phyloP scores from a whole-genome alignment of 176 grass and related monocot species.

The Bothriochloa decipiens region DNA sequence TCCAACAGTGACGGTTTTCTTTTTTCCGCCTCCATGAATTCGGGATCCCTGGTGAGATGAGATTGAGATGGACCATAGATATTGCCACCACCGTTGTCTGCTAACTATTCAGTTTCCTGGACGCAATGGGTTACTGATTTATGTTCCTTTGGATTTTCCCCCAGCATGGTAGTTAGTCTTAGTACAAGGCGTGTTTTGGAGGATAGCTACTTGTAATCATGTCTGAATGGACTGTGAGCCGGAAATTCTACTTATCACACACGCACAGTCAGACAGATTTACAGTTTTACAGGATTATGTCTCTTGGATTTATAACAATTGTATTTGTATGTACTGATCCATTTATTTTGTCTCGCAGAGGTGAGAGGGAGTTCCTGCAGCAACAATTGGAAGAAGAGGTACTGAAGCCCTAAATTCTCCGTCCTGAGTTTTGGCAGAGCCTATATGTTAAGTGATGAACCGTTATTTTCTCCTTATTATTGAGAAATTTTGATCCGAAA shows the following conservation, averaged over 20 bases:
- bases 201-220: not conserved
- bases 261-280: not conserved
- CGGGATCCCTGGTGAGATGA: slow-evolving; percentile 20
- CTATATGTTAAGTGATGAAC: slow-evolving; percentile 17
- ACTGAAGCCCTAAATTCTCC: slow-evolving; percentile 29
- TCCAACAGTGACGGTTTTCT: slow-evolving; percentile 17
- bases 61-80: slow-evolving; percentile 43
- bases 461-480: not conserved
- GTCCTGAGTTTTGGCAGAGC: slow-evolving; percentile 12
- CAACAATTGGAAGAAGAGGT: not conserved
- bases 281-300: not conserved
- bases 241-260: not conserved
- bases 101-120: slow-evolving; percentile 36
- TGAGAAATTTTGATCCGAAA: slow-evolving; percentile 26
- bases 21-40: slow-evolving; percentile 28
- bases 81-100: slow-evolving; percentile 11
- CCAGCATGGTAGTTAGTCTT: not conserved
- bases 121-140: slow-evolving; percentile 22
- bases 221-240: not conserved
- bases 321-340: slow-evolving; percentile 26
- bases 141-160: slow-evolving; percentile 16
- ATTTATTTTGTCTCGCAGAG: slow-evolving; percentile 15
- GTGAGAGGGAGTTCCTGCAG: slow-evolving; percentile 3
- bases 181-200: not conserved
- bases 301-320: not conserved